These are phyloP conservation scores for Phtheirospermum japonicum DNA, from an alignment of 257 asterid genomes.

Conservation along the genomic window DNA sequence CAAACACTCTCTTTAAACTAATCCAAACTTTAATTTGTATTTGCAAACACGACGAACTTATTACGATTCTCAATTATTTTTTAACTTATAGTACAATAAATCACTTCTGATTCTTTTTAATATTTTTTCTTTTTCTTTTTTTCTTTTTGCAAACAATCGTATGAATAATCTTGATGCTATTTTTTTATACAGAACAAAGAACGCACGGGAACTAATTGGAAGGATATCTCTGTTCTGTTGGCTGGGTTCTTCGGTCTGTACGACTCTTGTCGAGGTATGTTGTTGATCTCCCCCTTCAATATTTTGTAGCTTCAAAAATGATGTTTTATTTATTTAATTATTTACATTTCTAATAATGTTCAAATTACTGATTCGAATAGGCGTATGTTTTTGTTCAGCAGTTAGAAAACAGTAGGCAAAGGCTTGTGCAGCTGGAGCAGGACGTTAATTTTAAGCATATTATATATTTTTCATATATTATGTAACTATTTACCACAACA, in stretches of 20 bases:
- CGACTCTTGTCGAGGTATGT: conserved; percentile 77
- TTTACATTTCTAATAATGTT: too few relatives aligned
- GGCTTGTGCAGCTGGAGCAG: too few relatives aligned
- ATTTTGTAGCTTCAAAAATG: conserved; percentile 19
- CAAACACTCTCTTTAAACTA: not conserved
- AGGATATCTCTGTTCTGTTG: conserved; percentile 90
- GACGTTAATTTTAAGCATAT: too few relatives aligned
- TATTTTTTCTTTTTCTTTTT: too few relatives aligned
- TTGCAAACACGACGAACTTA: not conserved
- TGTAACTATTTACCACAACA: too few relatives aligned
- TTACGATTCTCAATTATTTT: not conserved
- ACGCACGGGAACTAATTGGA: conserved; percentile 67
- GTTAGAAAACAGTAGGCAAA: too few relatives aligned
- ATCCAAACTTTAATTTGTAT: not conserved
- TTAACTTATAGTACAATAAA: not conserved
- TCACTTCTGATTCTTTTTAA: not conserved
- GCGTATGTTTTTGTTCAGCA: too few relatives aligned
- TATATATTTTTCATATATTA: too few relatives aligned
- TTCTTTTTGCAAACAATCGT: not conserved
- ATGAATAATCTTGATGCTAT: too few relatives aligned
- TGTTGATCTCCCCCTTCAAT: not conserved
- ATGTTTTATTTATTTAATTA: too few relatives aligned
- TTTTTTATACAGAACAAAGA: conserved; percentile 67
- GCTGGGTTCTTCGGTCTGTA: conserved; percentile 73
- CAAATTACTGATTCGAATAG: too few relatives aligned